These are phyloP conservation scores for Acephala macrosclerotiorum DNA, from an alignment of 2,329 filamentous ascomycete species.

Conservation along the genomic window DNA sequence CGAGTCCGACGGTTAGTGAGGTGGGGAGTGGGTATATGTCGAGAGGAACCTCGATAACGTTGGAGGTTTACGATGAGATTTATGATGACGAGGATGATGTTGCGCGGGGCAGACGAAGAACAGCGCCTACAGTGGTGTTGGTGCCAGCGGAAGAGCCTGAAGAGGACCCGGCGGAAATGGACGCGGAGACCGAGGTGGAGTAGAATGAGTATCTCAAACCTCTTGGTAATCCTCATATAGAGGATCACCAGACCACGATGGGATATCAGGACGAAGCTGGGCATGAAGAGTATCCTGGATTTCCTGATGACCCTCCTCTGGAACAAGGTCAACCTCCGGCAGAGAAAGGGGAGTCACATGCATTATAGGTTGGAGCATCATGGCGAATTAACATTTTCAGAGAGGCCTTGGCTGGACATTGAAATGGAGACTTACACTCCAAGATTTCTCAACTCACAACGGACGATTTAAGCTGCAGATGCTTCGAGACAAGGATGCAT, in stretches of 20 bases:
- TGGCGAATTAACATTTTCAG: not conserved
- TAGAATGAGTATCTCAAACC: not conserved
- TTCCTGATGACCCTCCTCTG: not conserved
- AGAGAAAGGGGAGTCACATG: not conserved
- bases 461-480: too few species aligned
- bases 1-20: not conserved
- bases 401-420: too few species aligned
- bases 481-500: too few species aligned
- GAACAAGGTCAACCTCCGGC: not conserved
- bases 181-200: not conserved
- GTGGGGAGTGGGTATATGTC: not conserved
- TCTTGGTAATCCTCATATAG: too few species aligned
- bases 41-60: not conserved
- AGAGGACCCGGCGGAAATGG: not conserved
- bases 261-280: too few species aligned
- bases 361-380: not conserved
- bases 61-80: constrained; percentile 1
- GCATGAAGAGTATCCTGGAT: too few species aligned
- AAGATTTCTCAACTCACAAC: too few species aligned
- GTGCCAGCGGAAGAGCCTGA: not conserved
- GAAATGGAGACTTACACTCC: too few species aligned
- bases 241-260: too few species aligned
- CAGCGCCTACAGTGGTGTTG: not conserved
- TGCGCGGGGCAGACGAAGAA: not conserved
- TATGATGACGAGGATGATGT: constrained; percentile 4